Evolutionary conservation across 2,329 filamentous ascomycete genomes (phyloP), one percentile per base, ranked within the genome.

Genomic region (Neurospora sp.): DNA sequence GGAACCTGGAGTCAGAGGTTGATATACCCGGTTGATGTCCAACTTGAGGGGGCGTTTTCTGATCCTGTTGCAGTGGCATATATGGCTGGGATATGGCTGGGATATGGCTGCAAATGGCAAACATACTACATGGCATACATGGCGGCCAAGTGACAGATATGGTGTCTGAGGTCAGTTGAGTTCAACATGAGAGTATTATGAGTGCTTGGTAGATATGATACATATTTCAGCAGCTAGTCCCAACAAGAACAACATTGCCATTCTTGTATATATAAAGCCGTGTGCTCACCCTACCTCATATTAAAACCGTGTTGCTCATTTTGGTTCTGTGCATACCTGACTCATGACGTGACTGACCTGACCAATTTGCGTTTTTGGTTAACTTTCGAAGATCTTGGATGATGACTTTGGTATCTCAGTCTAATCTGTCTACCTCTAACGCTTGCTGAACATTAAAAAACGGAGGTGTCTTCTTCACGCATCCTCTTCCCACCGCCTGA

Each of bases 211-310:
- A 33, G 28, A 33, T 6, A 33, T 33, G 5, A 33, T 33, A 1
- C 28, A 33, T 33, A 33, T 6, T 15, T 15, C 46, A 52, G 2
- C 46, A 52, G 19, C 4, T 52, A 52, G 46, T 28, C 19, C 6
- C 3, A 52, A 13, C 19, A 7, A 52, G 13, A 1, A 28, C 19
- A 7, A 5, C 46, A 15, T 15, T 52, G 46, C 19, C 19, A 15
- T 28, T 15, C 2, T 0, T 15, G 11, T 15, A 3, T 3, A 15
- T 3, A 8, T 52, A 13, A 11, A 28, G 46, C 46, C 1, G 4
- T 28, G 46, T 8, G 6, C 19, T 23, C 19, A 23, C 2, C 0
- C 1, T 23, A 52, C 0, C 10, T 6, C n/a, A 13, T 52, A 2
- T 52, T 11, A 4, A 4, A 6, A 52, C 19, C 3, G 11, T 15